Base-by-base conservation (phyloP, 805 yeast species). In the Saccharomycopsis malanga region DNA sequence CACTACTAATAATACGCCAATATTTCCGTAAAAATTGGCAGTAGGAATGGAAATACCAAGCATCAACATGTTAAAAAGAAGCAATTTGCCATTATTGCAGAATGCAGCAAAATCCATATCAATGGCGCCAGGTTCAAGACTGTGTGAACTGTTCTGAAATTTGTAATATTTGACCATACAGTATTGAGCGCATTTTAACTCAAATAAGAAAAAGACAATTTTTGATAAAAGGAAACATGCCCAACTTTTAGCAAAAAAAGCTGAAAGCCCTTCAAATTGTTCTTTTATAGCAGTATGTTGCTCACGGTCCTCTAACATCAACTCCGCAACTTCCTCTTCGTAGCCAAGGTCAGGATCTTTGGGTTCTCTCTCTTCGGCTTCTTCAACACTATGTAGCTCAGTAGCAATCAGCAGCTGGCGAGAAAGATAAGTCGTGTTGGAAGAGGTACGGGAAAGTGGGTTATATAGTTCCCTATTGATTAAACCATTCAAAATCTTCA, bases 401-500 rank as follows among this genome's bases (percentile, higher is more conserved):
- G 10, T 27, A 7, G 30, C 30, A 27, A 9, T 12, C 30, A 27
- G 30, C 30, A 12, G 30, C 30, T 27, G 10, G 30, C 7, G 10
- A 27, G 30, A 27, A 27, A 27, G 30, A 27, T 27, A 27, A 7
- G 30, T 12, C 12, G 10, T 27, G 10, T 27, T 7, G 30, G n/a
- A n/a, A n/a, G n/a, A n/a, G n/a, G n/a, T n/a, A n/a, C n/a, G n/a
- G n/a, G n/a, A n/a, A n/a, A n/a, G n/a, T n/a, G n/a, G n/a, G n/a
- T n/a, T n/a, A 27, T 12, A 9, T 27, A 27, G 12, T 20, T 25
- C 44, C 7, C 20, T 30, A n/a, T 18, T n/a, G 10, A 47, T 41
- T 27, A 42, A 10, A 10, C 30, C 21, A 20, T 42, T 22, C 25
- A 48, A 21, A 10, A 17, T 14, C 9, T 39, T 41, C 36, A 49